phyloP scores from a whole-genome alignment of 306 rosid species.

The Citrullus colocynthis region DNA sequence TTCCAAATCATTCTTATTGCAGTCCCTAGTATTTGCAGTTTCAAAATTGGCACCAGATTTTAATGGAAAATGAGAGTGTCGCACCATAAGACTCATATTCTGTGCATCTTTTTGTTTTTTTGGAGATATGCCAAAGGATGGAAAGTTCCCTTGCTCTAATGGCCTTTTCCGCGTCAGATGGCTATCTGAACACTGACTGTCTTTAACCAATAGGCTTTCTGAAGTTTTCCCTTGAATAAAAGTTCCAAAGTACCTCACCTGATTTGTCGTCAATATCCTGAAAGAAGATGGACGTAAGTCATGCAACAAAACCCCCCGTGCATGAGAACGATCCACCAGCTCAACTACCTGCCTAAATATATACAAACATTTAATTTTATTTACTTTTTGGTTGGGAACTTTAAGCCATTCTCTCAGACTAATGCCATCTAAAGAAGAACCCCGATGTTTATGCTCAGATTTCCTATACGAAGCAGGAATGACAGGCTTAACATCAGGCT shows the following conservation, averaged over 20 bases:
- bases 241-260: slow-evolving; percentile 48
- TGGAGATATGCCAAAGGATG: slow-evolving; percentile 26
- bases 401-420: slow-evolving; percentile 80
- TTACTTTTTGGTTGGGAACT: slow-evolving; percentile 26
- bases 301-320: slow-evolving; percentile 55
- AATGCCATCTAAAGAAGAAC: slow-evolving; percentile 38
- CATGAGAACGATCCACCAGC: slow-evolving; percentile 51
- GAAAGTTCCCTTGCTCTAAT: slow-evolving; percentile 30
- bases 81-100: slow-evolving; percentile 18
- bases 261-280: slow-evolving; percentile 40
- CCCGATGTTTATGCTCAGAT: slow-evolving; percentile 17
- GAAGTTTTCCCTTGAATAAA: slow-evolving; percentile 27
- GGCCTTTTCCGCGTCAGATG: slow-evolving; percentile 35
- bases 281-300: slow-evolving; percentile 60
- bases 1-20: slow-evolving; percentile 21
- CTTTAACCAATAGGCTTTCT: slow-evolving; percentile 26
- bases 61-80: slow-evolving; percentile 30
- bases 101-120: slow-evolving; percentile 49
- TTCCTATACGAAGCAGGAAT: slow-evolving; percentile 21
- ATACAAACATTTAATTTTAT: slow-evolving; percentile 47
- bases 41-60: slow-evolving; percentile 21
- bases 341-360: slow-evolving; percentile 62
- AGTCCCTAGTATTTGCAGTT: slow-evolving; percentile 25
- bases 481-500: slow-evolving; percentile 22
- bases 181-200: slow-evolving; percentile 24